Base-by-base conservation (phyloP, 345 rosid species). In the Salix koriyanagi region DNA sequence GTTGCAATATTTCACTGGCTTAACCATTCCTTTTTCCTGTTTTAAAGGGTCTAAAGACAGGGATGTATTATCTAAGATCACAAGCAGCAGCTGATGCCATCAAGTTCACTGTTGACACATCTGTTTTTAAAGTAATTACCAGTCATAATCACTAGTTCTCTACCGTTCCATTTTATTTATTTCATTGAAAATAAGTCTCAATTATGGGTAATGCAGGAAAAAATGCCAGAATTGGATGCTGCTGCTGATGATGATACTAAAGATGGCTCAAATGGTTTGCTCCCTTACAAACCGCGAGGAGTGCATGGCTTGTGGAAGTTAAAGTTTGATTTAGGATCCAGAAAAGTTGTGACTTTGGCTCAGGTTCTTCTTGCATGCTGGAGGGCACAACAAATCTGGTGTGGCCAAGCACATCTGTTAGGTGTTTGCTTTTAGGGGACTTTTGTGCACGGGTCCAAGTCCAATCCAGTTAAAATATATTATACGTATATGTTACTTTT, bases 51-150 rank as follows among this genome's bases (percentile, higher is more conserved):
- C 74, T 95, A 80, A 95, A 95, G 84, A 95, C 96, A 0, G 96
- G 98, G 58, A 95, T 95, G 99, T 95, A 95, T 58, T 93, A 93
- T 84, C 82, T 95, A 62, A 83, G 98, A 48, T 85, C 97, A 26
- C 94, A 96, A 10, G 99, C 96, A 61, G 99, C 99, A 34, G 97
- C 98, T 9, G 99, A 95, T 86, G 99, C 99, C n/a, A 95, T 95
- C 74, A 90, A 93, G 86, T 93, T 95, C 86, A 95, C 98, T 16
- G 99, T 95, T 5, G 99, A 95, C 65, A 90, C 97, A 73, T 78
- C 96, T 19, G 67, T 78, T 80, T 84, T 89, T 9, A 85, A 89
- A 75, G 99, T 95, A 88, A 83, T 39, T 13, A 61, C 65, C 62
- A 5, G 54, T 25, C 4, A 12, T 6, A 42, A 16, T 32, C 12